Evolutionary conservation across 306 rosid species (phyloP).

Genomic region (Chamaecrista fasciculata): DNA sequence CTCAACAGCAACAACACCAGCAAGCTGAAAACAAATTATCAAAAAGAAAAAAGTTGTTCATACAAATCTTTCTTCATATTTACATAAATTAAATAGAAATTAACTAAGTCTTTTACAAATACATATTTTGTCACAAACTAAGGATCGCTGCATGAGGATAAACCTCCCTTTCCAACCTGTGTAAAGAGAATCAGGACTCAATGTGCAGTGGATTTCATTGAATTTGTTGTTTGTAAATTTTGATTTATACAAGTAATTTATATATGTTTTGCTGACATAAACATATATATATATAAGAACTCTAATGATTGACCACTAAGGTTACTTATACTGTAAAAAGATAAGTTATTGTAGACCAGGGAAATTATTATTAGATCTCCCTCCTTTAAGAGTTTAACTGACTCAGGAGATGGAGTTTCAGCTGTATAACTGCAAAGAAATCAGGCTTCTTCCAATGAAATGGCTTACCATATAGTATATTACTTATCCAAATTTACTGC

Average conservation of each 20-base stretch:
- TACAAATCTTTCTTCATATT: slow-evolving; percentile 30
- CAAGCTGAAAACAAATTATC: too few species aligned
- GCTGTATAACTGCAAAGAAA: slow-evolving; percentile 1
- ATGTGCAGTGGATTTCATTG: slow-evolving; percentile 17
- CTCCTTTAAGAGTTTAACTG: slow-evolving; percentile 3
- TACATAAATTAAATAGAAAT: background rate
- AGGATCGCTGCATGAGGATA: slow-evolving; percentile 6
- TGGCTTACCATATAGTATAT: slow-evolving; percentile 13
- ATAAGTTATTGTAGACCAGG: slow-evolving; percentile 10
- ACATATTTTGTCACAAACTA: background rate
- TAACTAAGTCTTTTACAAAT: slow-evolving; percentile 17
- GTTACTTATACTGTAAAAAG: too few species aligned
- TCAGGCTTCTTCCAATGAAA: slow-evolving; percentile 14
- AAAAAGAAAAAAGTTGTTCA: too few species aligned
- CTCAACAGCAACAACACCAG: too few species aligned
- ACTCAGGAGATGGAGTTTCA: slow-evolving; percentile 10
- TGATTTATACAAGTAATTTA: background rate
- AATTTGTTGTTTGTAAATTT: background rate
- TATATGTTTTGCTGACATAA: background rate
- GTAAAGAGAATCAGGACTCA: slow-evolving; percentile 20
- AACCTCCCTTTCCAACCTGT: background rate
- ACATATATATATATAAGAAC: slow-evolving; percentile 8
- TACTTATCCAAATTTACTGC: slow-evolving; percentile 17
- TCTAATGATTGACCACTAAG: slow-evolving; percentile 18
- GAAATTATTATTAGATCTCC: slow-evolving; percentile 18